Percentiles rank a stretch among this genome's conserved stretches.
These are phyloP conservation scores for Phaeosphaeriaceae sp. DNA, from an alignment of 2,329 filamentous ascomycete genomes.

Conservation along the genomic window DNA sequence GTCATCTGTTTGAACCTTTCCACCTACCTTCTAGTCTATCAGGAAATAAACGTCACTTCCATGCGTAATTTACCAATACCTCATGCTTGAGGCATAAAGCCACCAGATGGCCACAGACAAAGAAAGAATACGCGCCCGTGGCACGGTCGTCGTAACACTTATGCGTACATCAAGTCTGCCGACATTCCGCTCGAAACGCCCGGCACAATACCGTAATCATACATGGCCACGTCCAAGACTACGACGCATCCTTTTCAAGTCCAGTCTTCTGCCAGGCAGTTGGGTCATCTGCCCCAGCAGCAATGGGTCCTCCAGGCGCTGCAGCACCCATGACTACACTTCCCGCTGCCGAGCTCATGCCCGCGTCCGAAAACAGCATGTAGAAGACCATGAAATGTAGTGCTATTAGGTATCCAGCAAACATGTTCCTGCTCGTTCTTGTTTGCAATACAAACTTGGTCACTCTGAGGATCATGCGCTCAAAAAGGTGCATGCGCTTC, in stretches of 20 bases:
- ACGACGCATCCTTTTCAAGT: slow-evolving; percentile 33
- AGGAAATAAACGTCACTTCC: no score
- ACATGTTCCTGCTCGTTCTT: slow-evolving; percentile 87
- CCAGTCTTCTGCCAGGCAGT: slow-evolving; percentile 48
- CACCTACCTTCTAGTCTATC: no score
- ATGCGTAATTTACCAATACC: no score
- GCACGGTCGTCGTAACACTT: not conserved
- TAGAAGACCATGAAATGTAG: slow-evolving; percentile 88
- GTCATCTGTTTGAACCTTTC: no score
- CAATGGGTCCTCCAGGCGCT: slow-evolving; percentile 38
- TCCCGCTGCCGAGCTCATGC: slow-evolving; percentile 57
- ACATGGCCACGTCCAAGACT: not conserved
- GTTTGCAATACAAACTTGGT: slow-evolving; percentile 91
- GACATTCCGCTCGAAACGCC: slow-evolving; percentile 2
- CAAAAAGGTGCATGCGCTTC: slow-evolving; percentile 89
- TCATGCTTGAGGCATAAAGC: no score
- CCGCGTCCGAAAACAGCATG: slow-evolving; percentile 84
- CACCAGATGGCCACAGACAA: not conserved
- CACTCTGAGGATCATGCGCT: slow-evolving; percentile 87
- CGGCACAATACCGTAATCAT: not conserved
- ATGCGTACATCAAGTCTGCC: not conserved
- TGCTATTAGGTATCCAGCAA: slow-evolving; percentile 88
- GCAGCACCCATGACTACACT: slow-evolving; percentile 33
- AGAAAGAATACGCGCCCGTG: slow-evolving; percentile 1
- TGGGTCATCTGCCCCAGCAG: slow-evolving; percentile 28